These are phyloP conservation scores for Syncephalis plumigaleata DNA, from an alignment of 371 early-diverging fungal species.

Conservation along the genomic window DNA sequence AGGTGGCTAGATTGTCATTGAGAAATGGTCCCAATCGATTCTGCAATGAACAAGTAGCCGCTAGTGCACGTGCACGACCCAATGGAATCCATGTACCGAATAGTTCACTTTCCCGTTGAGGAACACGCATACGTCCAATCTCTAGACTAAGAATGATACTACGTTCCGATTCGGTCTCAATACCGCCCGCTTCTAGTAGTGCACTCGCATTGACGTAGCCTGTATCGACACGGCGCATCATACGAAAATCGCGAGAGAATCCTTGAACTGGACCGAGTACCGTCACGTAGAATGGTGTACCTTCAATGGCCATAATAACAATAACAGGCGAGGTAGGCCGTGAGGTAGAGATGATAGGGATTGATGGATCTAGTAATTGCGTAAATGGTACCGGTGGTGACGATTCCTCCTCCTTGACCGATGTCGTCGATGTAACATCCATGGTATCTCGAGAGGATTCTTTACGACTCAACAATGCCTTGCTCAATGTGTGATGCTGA, in stretches of 20 bases:
- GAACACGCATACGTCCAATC: conserved; percentile 57
- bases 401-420: too few relatives aligned
- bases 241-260: conserved; percentile 1
- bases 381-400: too few relatives aligned
- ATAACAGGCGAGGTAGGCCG: conserved; percentile 4
- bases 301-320: neutral
- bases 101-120: conserved; percentile 44
- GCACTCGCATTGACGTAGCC: conserved; percentile 72
- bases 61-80: conserved; percentile 65
- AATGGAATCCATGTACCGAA: conserved; percentile 87
- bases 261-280: conserved; percentile 2
- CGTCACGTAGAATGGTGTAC: conserved; percentile 4
- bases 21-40: conserved; percentile 59
- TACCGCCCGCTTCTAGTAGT: conserved; percentile 71
- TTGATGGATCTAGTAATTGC: too few relatives aligned
- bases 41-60: conserved; percentile 65
- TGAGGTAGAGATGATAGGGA: neutral
- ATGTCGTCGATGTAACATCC: too few relatives aligned
- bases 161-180: conserved; percentile 68
- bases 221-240: conserved; percentile 60
- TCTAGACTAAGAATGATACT: conserved; percentile 77
- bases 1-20: conserved; percentile 46
- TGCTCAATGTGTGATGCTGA: too few relatives aligned
- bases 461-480: too few relatives aligned
- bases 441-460: too few relatives aligned